Base-by-base conservation (phyloP, 129 eudicot genomes). In the Flaveria brownii region DNA sequence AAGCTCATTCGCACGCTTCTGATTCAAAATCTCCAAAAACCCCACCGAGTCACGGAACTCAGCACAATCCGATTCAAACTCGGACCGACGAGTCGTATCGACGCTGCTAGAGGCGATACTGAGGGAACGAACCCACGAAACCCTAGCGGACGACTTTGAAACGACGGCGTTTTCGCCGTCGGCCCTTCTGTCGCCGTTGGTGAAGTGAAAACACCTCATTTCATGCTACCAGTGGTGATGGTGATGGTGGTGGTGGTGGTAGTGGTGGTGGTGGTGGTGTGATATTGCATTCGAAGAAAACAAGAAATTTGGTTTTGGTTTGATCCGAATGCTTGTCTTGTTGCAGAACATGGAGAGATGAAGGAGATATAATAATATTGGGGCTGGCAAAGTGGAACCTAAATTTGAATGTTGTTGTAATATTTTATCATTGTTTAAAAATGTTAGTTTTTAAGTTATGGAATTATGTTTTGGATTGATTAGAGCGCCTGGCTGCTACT, bases 201-300 rank as follows among this genome's bases (percentile, higher is more conserved):
- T 81, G 79, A 90, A 90, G 67, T 90, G 92, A 25, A 90, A 90
- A 80, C 96, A 90, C 85, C 87, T 90, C 96, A 90, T 89, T 17
- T 72, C 77, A 72, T 72, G 36, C 70, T 25, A 57, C 57, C 16
- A 20, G 33, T 20, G 13, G 57, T 25, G 13, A 3, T 1, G 36
- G 3, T 9, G 54, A 0, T 9, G 30, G 26, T 5, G 0, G 6
- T 26, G 61, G 17, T 18, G 74, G 26, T 49, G 47, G 28, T n/a
- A 3, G 1, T 43, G 1, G 39, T 20, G 22, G 12, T 25, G 41
- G 41, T 25, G 41, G 6, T 5, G 41, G 41, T 36, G 41, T 36
- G 7, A 42, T 60, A 23, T 60, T 69, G 70, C 69, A 43, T 11
- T 74, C 14, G 78, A 72, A 54, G 77, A 72, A 72, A 56, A 54